Conservation (phyloP, 2,329 filamentous ascomycete genomes). For the Diaporthe longicolla region DNA sequence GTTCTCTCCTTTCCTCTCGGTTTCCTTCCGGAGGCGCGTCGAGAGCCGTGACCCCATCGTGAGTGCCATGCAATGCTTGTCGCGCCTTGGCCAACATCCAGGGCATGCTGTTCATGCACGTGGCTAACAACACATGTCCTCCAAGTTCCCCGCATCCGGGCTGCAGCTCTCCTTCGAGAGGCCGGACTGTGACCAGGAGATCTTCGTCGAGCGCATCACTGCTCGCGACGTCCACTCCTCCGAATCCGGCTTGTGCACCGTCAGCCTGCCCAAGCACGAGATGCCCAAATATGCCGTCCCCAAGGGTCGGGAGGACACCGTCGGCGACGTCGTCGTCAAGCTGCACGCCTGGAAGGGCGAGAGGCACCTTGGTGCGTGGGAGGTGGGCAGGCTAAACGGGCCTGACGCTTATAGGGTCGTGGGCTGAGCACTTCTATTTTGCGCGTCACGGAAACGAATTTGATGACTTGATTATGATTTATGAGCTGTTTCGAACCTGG, state of each 20-base stretch:
- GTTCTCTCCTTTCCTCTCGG: slow-evolving; percentile 36
- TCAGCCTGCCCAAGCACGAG: slow-evolving; percentile 33
- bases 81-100: not conserved
- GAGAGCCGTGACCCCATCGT: slow-evolving; percentile 42
- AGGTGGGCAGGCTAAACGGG: slow-evolving; percentile 42
- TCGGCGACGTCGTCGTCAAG: slow-evolving; percentile 36
- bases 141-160: slow-evolving; percentile 39
- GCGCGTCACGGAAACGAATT: not conserved
- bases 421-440: slow-evolving; percentile 2
- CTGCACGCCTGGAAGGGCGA: slow-evolving; percentile 44
- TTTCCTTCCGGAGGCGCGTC: slow-evolving; percentile 40
- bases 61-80: not conserved
- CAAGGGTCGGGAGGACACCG: slow-evolving; percentile 6
- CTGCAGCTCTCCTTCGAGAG: slow-evolving; percentile 42
- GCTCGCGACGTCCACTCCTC: slow-evolving; percentile 36
- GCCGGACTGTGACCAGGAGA: slow-evolving; percentile 29
- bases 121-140: not conserved
- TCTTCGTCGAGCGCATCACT: slow-evolving; percentile 40
- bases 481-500: not conserved
- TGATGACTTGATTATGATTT: slow-evolving; percentile 7
- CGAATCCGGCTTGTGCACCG: slow-evolving; percentile 38
- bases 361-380: slow-evolving; percentile 40
- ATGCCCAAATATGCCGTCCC: slow-evolving; percentile 34
- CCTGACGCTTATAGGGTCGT: slow-evolving; percentile 26
- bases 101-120: not conserved